A percentile compares a stretch with the other conserved stretches of the same genome.
Evolutionary conservation across 306 rosid species (phyloP).

Genomic region (Trichosanthes cucumerina): DNA sequence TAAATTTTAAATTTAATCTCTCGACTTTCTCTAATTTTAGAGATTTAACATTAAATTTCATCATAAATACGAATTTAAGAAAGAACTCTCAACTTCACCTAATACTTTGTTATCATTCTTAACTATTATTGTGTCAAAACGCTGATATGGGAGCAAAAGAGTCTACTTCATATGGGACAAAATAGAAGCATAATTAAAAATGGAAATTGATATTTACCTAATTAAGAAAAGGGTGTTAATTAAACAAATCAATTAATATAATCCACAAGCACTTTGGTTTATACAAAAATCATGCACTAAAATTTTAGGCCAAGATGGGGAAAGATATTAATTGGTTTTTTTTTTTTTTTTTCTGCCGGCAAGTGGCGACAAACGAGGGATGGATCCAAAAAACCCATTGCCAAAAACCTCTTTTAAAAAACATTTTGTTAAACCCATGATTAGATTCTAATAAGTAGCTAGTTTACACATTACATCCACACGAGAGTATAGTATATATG

Average conservation of each 20-base stretch:
- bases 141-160: neutral
- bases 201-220: neutral
- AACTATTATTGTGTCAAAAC: neutral
- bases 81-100: neutral
- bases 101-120: neutral
- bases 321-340: neutral
- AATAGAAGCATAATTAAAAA: neutral
- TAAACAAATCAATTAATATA: neutral
- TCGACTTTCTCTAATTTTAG: neutral
- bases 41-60: too few species aligned
- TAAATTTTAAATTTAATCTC: neutral
- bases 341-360: neutral
- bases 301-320: constrained; percentile 5
- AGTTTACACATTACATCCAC: constrained; percentile 2
- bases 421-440: neutral
- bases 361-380: constrained; percentile 9
- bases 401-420: neutral
- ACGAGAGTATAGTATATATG: too few species aligned
- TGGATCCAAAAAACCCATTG: neutral
- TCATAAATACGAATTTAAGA: neutral
- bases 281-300: neutral
- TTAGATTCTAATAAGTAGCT: neutral
- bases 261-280: neutral
- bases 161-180: neutral
- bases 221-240: neutral